Evolutionary conservation across 169 alveolate species (phyloP).

Genomic region (Plasmodium coatneyi): DNA sequence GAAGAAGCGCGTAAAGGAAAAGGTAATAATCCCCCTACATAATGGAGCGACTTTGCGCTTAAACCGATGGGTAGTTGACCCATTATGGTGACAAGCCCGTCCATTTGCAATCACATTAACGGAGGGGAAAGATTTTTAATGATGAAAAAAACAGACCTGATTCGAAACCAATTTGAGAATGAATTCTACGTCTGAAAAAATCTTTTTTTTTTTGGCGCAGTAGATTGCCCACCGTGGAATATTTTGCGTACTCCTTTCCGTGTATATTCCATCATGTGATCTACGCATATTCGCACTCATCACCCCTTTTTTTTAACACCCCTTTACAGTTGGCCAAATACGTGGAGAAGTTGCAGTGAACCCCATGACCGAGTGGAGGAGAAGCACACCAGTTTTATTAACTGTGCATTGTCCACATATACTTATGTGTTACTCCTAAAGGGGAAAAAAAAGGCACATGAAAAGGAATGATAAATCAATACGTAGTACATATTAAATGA

Average conservation of each 20-base stretch:
- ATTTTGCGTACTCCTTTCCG: too few relatives aligned
- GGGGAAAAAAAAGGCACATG: not conserved
- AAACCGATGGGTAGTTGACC: too few relatives aligned
- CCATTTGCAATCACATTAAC: too few relatives aligned
- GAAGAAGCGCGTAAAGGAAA: conserved; percentile 92
- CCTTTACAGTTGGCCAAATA: conserved; percentile 43
- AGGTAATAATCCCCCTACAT: conserved; percentile 78
- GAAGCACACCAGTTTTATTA: not conserved
- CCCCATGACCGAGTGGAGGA: not conserved
- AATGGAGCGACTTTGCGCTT: not conserved
- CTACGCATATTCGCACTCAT: not conserved
- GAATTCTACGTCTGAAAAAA: conserved; percentile 42
- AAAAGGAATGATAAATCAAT: not conserved
- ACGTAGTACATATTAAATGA: not conserved
- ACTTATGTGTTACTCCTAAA: not conserved
- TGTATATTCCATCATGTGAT: not conserved
- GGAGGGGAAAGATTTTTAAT: conserved; percentile 30
- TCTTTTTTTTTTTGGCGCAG: too few relatives aligned
- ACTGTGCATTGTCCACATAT: not conserved
- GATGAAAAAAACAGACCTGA: conserved; percentile 76
- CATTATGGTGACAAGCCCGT: too few relatives aligned
- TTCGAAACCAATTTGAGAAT: conserved; percentile 73
- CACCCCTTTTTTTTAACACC: not conserved
- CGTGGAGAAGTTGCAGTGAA: conserved; percentile 60
- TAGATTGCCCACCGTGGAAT: too few relatives aligned